Conservation (phyloP, 129 eudicot species). For the Silybum marianum region DNA sequence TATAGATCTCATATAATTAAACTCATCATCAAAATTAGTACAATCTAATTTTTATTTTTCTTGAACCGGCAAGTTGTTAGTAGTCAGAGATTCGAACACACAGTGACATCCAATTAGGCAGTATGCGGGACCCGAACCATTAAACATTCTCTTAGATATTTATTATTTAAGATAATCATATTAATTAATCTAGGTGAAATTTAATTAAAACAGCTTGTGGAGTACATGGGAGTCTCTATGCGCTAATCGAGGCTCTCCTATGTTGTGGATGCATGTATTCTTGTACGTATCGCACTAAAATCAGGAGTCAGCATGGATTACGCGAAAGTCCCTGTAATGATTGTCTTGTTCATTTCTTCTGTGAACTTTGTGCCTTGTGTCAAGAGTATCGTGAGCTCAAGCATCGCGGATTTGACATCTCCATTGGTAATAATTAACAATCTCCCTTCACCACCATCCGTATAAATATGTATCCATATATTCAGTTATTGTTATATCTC, state of each 20-base stretch:
- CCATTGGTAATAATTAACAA: conserved; percentile 33
- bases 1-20: neutral
- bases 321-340: conserved; percentile 51
- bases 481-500: neutral
- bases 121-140: too few relatives aligned
- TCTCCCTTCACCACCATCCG: neutral
- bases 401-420: conserved; percentile 52
- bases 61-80: too few relatives aligned
- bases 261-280: conserved; percentile 57
- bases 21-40: too few relatives aligned
- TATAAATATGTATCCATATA: too few relatives aligned
- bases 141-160: neutral
- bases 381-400: conserved; percentile 77
- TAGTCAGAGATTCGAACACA: too few relatives aligned
- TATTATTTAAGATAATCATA: too few relatives aligned
- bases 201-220: conserved; percentile 48
- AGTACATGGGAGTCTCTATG: conserved; percentile 42
- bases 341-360: conserved; percentile 51
- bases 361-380: conserved; percentile 59
- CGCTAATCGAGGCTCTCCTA: conserved; percentile 21
- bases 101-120: too few relatives aligned
- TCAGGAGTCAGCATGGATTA: conserved; percentile 47
- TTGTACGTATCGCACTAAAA: conserved; percentile 46
- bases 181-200: too few relatives aligned
- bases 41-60: too few relatives aligned